Conservation (phyloP, 108 stramenopile genomes). For the Craspedostauros australis region DNA sequence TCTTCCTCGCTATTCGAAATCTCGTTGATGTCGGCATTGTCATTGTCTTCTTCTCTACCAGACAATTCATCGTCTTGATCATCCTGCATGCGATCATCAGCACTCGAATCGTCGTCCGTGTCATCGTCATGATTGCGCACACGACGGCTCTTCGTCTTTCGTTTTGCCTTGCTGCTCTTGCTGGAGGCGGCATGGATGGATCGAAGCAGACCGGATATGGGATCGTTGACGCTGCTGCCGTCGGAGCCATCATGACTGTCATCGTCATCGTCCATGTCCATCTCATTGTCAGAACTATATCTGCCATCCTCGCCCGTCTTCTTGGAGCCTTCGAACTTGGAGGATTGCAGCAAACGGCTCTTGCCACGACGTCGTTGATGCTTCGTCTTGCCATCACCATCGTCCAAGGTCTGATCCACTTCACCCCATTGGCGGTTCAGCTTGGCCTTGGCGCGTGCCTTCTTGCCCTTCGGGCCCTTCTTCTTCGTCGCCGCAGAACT, state of each 20-base stretch:
- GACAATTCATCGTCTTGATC: constrained; percentile 19
- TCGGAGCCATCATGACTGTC: constrained; percentile 1
- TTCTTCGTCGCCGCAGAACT: constrained; percentile 22
- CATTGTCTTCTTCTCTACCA: constrained; percentile 7
- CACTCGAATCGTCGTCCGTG: constrained; percentile 1
- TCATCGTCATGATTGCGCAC: background rate
- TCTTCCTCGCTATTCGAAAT: constrained; percentile 1
- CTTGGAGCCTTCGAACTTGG: background rate
- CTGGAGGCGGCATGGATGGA: no score
- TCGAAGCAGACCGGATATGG: background rate
- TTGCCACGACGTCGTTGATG: constrained; percentile 48
- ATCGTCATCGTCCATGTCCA: background rate
- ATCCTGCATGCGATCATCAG: constrained; percentile 13
- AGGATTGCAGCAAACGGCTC: constrained; percentile 34
- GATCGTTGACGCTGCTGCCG: background rate
- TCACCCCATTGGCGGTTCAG: constrained; percentile 84
- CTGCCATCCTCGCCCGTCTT: no score
- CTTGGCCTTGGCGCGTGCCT: constrained; percentile 80
- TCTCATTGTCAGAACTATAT: background rate
- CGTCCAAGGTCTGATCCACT: constrained; percentile 33
- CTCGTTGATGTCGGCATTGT: constrained; percentile 14
- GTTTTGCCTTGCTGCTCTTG: background rate
- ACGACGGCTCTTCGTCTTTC: background rate
- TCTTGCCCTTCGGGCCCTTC: constrained; percentile 80
- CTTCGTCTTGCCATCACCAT: constrained; percentile 31